Conservation (phyloP, 2,329 filamentous ascomycete species). For the Fusarium penzigii region DNA sequence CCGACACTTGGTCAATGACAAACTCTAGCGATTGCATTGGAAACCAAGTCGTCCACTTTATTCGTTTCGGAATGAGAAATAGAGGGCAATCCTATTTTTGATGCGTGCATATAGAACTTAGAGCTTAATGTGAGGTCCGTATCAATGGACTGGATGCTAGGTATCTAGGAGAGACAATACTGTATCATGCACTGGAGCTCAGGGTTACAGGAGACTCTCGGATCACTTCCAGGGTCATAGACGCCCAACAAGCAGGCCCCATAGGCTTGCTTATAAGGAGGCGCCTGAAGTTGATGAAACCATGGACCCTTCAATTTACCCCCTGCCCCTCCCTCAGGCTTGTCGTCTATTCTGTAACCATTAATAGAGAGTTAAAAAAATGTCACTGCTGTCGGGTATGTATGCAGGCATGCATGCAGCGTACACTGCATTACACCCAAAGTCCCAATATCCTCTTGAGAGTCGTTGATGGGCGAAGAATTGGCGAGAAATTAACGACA, state of each 20-base stretch:
- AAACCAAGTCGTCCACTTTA: background rate
- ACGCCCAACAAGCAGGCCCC: slow-evolving; percentile 18
- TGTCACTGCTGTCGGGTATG: too few relatives aligned
- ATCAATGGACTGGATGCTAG: too few relatives aligned
- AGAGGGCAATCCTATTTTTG: background rate
- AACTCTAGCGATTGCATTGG: background rate
- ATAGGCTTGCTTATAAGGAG: background rate
- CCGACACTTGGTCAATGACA: background rate
- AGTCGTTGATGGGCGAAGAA: too few relatives aligned
- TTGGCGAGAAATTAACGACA: too few relatives aligned
- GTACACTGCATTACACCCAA: background rate
- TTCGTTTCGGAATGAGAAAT: background rate
- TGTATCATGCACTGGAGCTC: background rate
- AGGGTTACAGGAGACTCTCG: background rate
- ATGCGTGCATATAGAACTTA: too few relatives aligned
- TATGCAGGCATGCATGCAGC: background rate
- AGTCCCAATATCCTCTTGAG: too few relatives aligned
- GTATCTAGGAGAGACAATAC: background rate
- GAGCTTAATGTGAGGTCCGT: too few relatives aligned
- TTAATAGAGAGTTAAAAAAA: too few relatives aligned
- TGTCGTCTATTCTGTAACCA: too few relatives aligned
- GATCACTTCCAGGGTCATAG: slow-evolving; percentile 4
- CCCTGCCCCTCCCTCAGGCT: slow-evolving; percentile 14
- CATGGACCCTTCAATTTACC: slow-evolving; percentile 10
- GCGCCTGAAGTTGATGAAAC: slow-evolving; percentile 7